Base-by-base conservation (phyloP, 2,329 filamentous ascomycete species). In the Sarocladiaceae sp. region DNA sequence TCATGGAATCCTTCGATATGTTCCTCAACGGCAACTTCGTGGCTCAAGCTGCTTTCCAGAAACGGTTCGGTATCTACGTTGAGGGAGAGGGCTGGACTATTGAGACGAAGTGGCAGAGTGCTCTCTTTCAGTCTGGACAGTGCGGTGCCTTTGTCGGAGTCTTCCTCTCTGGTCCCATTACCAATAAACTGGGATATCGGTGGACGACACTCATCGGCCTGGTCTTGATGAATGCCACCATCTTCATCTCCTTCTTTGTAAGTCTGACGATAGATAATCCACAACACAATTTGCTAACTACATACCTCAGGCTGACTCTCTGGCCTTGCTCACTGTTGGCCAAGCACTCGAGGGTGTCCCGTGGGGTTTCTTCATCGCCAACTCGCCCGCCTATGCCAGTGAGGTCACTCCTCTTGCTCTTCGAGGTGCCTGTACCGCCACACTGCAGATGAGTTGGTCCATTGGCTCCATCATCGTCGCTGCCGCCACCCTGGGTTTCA, bases 371-470 rank as follows among this genome's bases (percentile, higher is more conserved):
- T 84, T 84, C 65, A 81, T 83, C 56, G 44, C 44, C 3, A 48
- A 48, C 18, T 11, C 44, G 15, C 44, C 44, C 10, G 44, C 44
- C 4, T 48, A 83, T 66, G 79, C 76, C 63, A 71, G 69, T 57
- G 81, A 84, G 62, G 79, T 84, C 44, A 78, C 81, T 8, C 81
- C 80, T 1, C 71, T 84, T 31, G 66, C 69, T 58, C 68, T 84
- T 40, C 69, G 81, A 63, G 81, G 75, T 53, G 75, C 78, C 44
- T 73, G 71, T 11, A 83, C 80, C 2, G 76, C 79, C 58, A 83
- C 79, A 68, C 58, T 84, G 64, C 80, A 84, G 62, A 83, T 84
- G 80, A 79, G 78, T 67, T 84, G 81, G 81, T 76, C 79, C 2
- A 78, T 84, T 57, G 80, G 80, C 12, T 66, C 69, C 17, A 83